A percentile compares a stretch with the other conserved stretches of the same genome.
phyloP scores from a whole-genome alignment of 345 rosid genomes.

The Draba incana region DNA sequence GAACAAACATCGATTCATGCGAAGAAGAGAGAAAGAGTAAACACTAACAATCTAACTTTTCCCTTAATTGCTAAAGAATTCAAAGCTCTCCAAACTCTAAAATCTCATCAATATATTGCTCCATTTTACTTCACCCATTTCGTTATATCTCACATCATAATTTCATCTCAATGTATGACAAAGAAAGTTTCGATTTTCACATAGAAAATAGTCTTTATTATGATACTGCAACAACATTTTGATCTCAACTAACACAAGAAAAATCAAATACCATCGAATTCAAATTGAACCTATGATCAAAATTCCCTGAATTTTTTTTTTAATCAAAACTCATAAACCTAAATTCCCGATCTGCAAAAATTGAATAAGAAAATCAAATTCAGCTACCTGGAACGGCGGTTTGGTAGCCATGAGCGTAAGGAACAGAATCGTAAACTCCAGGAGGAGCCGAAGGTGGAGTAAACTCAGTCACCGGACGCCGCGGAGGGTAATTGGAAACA shows the following conservation, averaged over 20 bases:
- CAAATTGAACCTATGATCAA: not conserved
- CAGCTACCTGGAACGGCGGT: conserved; percentile 67
- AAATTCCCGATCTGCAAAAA: conserved; percentile 13
- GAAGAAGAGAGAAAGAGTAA: conserved; percentile 10
- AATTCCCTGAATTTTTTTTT: not conserved
- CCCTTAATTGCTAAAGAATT: not conserved
- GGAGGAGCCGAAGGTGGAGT: conserved; percentile 89
- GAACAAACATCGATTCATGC: conserved; percentile 12
- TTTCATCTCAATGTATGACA: not conserved
- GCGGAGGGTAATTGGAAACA: conserved; percentile 82
- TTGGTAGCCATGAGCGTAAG: conserved; percentile 72
- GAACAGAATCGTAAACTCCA: conserved; percentile 51
- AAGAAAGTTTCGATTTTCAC: not conserved
- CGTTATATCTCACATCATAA: not conserved
- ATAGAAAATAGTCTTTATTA: not conserved
- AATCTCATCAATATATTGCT: not conserved
- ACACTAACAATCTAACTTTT: not conserved
- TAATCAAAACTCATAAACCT: not conserved
- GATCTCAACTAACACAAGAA: not conserved
- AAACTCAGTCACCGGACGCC: conserved; percentile 72
- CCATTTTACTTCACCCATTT: not conserved
- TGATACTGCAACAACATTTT: not conserved
- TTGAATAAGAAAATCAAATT: not conserved
- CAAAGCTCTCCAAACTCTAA: conserved; percentile 15
- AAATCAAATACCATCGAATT: not conserved